phyloP scores from a whole-genome alignment of 495 filamentous ascomycete species.

The Coniosporium apollinis region DNA sequence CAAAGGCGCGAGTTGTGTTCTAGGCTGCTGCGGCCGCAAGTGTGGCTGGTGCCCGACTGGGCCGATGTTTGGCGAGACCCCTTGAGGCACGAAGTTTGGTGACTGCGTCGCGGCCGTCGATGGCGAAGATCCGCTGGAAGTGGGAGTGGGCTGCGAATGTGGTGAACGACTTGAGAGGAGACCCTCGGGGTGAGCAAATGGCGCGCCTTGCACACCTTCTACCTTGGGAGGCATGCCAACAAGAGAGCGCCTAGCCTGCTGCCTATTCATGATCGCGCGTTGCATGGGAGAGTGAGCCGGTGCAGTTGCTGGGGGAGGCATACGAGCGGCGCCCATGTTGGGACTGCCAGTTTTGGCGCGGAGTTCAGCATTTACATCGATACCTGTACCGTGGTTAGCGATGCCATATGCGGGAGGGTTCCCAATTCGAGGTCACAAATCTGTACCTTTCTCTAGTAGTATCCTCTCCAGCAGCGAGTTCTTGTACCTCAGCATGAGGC shows the following conservation, averaged over 20 bases:
- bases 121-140: constrained; percentile 70
- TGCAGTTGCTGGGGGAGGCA: constrained; percentile 41
- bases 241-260: constrained; percentile 47
- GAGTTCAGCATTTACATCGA: constrained; percentile 93
- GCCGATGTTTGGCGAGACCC: constrained; percentile 52
- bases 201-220: constrained; percentile 16
- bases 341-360: constrained; percentile 71
- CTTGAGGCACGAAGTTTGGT: constrained; percentile 51
- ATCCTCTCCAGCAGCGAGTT: constrained; percentile 93
- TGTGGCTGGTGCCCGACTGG: constrained; percentile 30
- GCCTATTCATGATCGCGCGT: constrained; percentile 54
- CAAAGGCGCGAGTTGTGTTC: constrained; percentile 17
- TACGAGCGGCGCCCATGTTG: constrained; percentile 43
- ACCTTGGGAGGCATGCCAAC: constrained; percentile 45
- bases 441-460: constrained; percentile 81
- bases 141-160: constrained; percentile 61
- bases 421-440: not conserved
- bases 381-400: constrained; percentile 45
- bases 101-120: constrained; percentile 42
- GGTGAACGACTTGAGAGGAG: constrained; percentile 23
- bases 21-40: constrained; percentile 22
- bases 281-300: constrained; percentile 45
- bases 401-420: too few species aligned
- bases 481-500: constrained; percentile 95
- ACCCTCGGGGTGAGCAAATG: constrained; percentile 16